phyloP scores from a whole-genome alignment of 1,284 basidiomycete species.

The Violaceomyces palustris region DNA sequence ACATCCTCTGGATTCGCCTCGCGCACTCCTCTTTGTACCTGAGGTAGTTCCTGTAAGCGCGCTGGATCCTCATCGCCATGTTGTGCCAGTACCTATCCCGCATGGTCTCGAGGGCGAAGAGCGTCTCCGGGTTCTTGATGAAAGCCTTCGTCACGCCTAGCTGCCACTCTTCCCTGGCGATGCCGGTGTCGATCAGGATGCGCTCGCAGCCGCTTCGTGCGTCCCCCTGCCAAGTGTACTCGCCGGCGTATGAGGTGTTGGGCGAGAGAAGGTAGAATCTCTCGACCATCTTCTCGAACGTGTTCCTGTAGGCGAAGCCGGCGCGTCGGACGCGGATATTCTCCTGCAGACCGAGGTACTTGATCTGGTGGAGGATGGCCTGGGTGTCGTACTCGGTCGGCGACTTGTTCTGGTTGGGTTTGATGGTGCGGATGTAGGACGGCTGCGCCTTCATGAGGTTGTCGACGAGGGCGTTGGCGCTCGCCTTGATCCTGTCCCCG shows the following conservation, averaged over 20 bases:
- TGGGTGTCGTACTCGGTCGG: constrained; percentile 86
- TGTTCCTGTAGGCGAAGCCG: constrained; percentile 94
- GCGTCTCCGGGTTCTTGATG: constrained; percentile 98
- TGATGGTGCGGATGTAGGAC: constrained; percentile 98
- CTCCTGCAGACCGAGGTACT: constrained; percentile 96
- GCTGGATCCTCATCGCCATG: constrained; percentile 94
- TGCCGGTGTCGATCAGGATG: constrained; percentile 90
- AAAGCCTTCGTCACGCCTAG: constrained; percentile 99
- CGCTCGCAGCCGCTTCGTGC: constrained; percentile 84
- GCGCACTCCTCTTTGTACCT: constrained; percentile 94
- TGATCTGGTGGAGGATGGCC: constrained; percentile 95
- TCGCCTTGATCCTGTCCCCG: constrained; percentile 91
- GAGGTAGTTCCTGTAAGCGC: constrained; percentile 91
- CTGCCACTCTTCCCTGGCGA: constrained; percentile 96
- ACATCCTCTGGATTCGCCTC: constrained; percentile 90
- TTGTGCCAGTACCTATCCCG: constrained; percentile 99
- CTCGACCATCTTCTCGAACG: constrained; percentile 93
- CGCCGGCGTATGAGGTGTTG: constrained; percentile 92
- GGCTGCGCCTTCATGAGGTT: constrained; percentile 94
- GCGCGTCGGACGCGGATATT: constrained; percentile 96
- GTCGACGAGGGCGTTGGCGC: constrained; percentile 86
- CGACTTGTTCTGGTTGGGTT: constrained; percentile 96
- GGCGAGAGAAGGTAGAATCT: constrained; percentile 91
- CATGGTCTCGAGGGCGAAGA: constrained; percentile 98
- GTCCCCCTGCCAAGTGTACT: constrained; percentile 95